These are phyloP conservation scores for Cryphonectria nitschkei DNA, from an alignment of 2,329 filamentous ascomycete genomes.

Conservation along the genomic window DNA sequence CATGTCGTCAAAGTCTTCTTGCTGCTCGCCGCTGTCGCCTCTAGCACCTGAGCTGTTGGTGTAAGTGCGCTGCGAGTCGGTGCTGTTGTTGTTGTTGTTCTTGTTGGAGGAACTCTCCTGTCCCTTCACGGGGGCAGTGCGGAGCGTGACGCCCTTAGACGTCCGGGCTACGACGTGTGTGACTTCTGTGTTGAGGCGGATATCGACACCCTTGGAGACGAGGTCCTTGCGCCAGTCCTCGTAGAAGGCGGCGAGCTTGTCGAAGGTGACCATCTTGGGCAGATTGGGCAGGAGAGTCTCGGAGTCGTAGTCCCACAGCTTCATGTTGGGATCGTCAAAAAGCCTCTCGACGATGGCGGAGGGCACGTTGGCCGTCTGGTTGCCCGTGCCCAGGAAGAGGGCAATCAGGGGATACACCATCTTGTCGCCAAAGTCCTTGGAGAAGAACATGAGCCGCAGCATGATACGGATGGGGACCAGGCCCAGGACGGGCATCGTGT, in stretches of 20 bases:
- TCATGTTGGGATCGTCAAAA: slow-evolving; percentile 62
- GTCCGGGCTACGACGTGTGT: slow-evolving; percentile 55
- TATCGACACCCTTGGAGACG: slow-evolving; percentile 55
- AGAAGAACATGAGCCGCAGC: slow-evolving; percentile 65
- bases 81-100: slow-evolving; percentile 36
- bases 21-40: slow-evolving; percentile 49
- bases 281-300: slow-evolving; percentile 60
- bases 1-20: slow-evolving; percentile 66
- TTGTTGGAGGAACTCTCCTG: slow-evolving; percentile 7
- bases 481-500: slow-evolving; percentile 55
- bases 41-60: slow-evolving; percentile 53
- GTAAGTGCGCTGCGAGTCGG: slow-evolving; percentile 41
- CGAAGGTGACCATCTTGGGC: slow-evolving; percentile 69
- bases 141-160: slow-evolving; percentile 56
- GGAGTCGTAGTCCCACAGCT: slow-evolving; percentile 62
- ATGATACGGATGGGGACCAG: slow-evolving; percentile 60
- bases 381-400: slow-evolving; percentile 65
- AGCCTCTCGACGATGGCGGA: slow-evolving; percentile 67
- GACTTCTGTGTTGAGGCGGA: slow-evolving; percentile 61
- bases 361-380: slow-evolving; percentile 70
- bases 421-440: slow-evolving; percentile 65
- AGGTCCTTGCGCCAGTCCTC: slow-evolving; percentile 60
- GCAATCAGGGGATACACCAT: slow-evolving; percentile 74
- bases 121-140: slow-evolving; percentile 48
- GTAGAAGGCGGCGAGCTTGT: slow-evolving; percentile 65